Evolutionary conservation across 1,139 yeast genomes (phyloP).

Genomic region (Yamadazyma membranifaciens): DNA sequence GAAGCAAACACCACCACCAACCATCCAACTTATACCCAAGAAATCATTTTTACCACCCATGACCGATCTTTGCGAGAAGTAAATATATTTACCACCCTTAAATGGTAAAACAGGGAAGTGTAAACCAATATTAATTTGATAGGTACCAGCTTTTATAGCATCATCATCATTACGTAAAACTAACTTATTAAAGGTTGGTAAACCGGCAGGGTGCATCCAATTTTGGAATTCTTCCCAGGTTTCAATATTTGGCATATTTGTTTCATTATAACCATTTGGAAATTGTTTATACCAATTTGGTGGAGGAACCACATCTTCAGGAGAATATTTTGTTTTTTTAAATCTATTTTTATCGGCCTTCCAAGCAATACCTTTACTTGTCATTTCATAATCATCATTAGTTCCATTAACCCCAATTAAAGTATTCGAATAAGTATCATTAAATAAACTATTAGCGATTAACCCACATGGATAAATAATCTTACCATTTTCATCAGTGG

Average conservation of each 20-base stretch:
- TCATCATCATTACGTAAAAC: constrained; percentile 76
- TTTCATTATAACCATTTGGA: constrained; percentile 70
- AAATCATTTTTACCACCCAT: constrained; percentile 90
- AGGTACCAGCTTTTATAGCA: constrained; percentile 60
- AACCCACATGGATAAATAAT: constrained; percentile 74
- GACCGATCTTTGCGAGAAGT: constrained; percentile 78
- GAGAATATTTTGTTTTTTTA: constrained; percentile 55
- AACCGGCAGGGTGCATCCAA: constrained; percentile 96
- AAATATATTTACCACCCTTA: constrained; percentile 79
- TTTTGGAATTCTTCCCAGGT: constrained; percentile 76
- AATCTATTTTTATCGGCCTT: constrained; percentile 55
- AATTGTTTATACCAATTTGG: constrained; percentile 67
- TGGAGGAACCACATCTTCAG: constrained; percentile 70
- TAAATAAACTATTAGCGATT: constrained; percentile 73
- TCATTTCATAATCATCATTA: constrained; percentile 44
- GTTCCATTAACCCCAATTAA: constrained; percentile 39
- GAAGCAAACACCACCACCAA: constrained; percentile 87
- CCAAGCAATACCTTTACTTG: constrained; percentile 67
- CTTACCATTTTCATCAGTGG: constrained; percentile 52
- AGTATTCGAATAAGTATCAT: constrained; percentile 59
- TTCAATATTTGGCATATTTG: constrained; percentile 61
- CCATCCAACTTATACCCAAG: constrained; percentile 86
- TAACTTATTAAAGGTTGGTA: constrained; percentile 81
- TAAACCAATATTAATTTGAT: constrained; percentile 69
- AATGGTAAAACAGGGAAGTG: constrained; percentile 87